These are phyloP conservation scores for Passiflora organensis DNA, from an alignment of 345 rosid species.

Conservation along the genomic window DNA sequence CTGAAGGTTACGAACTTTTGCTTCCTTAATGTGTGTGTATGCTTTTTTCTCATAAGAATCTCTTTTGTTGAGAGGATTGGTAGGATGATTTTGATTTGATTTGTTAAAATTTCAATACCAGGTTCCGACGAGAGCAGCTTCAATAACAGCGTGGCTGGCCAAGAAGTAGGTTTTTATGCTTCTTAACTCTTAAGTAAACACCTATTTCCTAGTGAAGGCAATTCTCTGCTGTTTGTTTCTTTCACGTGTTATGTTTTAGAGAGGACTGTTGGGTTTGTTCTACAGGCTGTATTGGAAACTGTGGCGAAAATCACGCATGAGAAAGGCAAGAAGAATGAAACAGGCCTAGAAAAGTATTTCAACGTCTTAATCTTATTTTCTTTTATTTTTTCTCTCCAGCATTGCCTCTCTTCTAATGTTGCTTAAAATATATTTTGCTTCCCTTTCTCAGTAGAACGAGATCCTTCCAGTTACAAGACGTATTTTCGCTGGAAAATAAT, in stretches of 20 bases:
- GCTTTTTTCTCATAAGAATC: neutral
- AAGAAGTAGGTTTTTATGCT: constrained; percentile 56
- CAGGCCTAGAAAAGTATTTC: constrained; percentile 63
- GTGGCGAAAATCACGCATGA: constrained; percentile 93
- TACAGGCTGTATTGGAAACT: constrained; percentile 88
- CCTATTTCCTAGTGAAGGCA: no score
- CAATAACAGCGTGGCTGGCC: constrained; percentile 89
- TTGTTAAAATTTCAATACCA: constrained; percentile 21
- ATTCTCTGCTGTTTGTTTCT: no score
- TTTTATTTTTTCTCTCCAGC: no score
- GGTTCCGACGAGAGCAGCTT: constrained; percentile 83
- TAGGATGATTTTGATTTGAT: no score
- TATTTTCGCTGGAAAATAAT: constrained; percentile 85
- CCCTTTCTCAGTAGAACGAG: constrained; percentile 54
- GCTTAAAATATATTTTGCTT: neutral
- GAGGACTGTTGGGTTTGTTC: constrained; percentile 21
- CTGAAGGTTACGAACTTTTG: constrained; percentile 53
- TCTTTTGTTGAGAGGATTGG: no score
- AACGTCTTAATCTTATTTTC: neutral
- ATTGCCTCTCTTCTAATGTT: neutral
- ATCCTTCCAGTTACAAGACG: constrained; percentile 87
- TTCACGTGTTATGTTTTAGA: constrained; percentile 8
- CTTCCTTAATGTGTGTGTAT: neutral
- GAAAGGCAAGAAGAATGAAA: constrained; percentile 73
- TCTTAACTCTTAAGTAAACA: neutral